These are phyloP conservation scores for Paecilomyces niveus DNA, from an alignment of 2,329 filamentous ascomycete genomes.

Conservation along the genomic window DNA sequence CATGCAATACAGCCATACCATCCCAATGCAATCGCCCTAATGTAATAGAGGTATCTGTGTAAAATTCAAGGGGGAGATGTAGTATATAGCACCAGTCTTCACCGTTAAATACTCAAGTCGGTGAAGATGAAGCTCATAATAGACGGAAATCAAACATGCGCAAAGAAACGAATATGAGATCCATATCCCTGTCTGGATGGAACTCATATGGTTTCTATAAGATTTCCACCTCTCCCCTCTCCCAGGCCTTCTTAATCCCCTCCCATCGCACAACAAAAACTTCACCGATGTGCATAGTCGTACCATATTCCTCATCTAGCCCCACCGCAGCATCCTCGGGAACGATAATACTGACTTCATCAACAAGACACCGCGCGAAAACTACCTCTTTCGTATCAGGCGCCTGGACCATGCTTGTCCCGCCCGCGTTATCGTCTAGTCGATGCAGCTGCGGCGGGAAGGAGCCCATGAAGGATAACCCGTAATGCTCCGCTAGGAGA, in stretches of 20 bases:
- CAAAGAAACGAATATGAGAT: too few species aligned
- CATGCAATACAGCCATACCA: background rate
- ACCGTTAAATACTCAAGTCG: background rate
- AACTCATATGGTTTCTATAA: conserved; percentile 18
- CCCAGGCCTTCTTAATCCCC: conserved; percentile 55
- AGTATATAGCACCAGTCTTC: background rate
- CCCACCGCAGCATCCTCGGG: conserved; percentile 20
- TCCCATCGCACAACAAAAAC: conserved; percentile 66
- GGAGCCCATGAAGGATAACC: conserved; percentile 71
- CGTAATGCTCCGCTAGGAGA: conserved; percentile 76
- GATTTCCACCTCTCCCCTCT: conserved; percentile 37
- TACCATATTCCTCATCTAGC: conserved; percentile 22
- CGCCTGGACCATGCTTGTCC: conserved; percentile 83
- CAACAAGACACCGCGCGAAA: conserved; percentile 59
- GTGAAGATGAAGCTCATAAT: background rate
- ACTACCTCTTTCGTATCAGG: conserved; percentile 79
- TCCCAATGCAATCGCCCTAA: background rate
- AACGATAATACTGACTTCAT: conserved; percentile 40
- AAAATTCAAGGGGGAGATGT: background rate
- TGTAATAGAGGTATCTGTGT: background rate
- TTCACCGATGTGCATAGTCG: conserved; percentile 49
- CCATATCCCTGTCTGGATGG: background rate
- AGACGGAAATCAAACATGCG: too few species aligned
- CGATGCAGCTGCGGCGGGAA: conserved; percentile 76
- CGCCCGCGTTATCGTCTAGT: conserved; percentile 83